Evolutionary conservation across 768 basidiomycete species (phyloP).

Genomic region (Lactarius tabidus): DNA sequence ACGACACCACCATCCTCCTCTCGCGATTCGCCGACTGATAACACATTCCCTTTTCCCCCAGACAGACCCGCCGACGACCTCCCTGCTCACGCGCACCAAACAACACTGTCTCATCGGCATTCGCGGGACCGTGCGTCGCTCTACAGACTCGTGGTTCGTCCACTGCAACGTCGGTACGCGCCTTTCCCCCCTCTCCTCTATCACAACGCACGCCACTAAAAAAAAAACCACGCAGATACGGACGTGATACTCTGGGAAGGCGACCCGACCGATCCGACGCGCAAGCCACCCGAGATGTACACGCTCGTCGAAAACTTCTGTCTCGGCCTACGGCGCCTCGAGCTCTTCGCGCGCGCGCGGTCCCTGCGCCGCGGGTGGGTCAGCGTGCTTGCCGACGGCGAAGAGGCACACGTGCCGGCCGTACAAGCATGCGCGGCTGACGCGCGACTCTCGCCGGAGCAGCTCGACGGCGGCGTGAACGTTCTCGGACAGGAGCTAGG

Average conservation of each 20-base stretch:
- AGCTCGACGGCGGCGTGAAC: slow-evolving; percentile 35
- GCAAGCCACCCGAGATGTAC: slow-evolving; percentile 94
- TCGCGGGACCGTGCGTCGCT: slow-evolving; percentile 90
- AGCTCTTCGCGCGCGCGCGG: slow-evolving; percentile 73
- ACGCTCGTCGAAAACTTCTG: slow-evolving; percentile 97
- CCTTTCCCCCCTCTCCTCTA: slow-evolving; percentile 17
- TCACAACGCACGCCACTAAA: neutral
- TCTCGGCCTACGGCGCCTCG: slow-evolving; percentile 85
- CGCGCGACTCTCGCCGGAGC: slow-evolving; percentile 27
- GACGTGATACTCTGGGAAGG: slow-evolving; percentile 97
- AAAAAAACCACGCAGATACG: slow-evolving; percentile 54
- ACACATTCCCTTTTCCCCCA: slow-evolving; percentile 31
- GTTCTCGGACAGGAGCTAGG: slow-evolving; percentile 28
- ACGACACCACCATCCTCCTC: slow-evolving; percentile 29
- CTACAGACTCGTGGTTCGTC: slow-evolving; percentile 94
- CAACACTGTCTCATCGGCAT: slow-evolving; percentile 98
- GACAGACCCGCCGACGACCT: slow-evolving; percentile 84
- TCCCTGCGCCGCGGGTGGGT: slow-evolving; percentile 88
- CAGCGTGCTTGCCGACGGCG: slow-evolving; percentile 67
- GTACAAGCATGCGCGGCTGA: slow-evolving; percentile 28
- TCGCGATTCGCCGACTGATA: slow-evolving; percentile 8
- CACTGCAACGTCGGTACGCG: slow-evolving; percentile 92
- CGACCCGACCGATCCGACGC: slow-evolving; percentile 75
- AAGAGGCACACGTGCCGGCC: slow-evolving; percentile 48
- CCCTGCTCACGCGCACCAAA: slow-evolving; percentile 84